A percentile compares a stretch with the other conserved stretches of the same genome.
Evolutionary conservation across 352 stramenopile genomes (phyloP).

Genomic region (Nothophytophthora sp.): DNA sequence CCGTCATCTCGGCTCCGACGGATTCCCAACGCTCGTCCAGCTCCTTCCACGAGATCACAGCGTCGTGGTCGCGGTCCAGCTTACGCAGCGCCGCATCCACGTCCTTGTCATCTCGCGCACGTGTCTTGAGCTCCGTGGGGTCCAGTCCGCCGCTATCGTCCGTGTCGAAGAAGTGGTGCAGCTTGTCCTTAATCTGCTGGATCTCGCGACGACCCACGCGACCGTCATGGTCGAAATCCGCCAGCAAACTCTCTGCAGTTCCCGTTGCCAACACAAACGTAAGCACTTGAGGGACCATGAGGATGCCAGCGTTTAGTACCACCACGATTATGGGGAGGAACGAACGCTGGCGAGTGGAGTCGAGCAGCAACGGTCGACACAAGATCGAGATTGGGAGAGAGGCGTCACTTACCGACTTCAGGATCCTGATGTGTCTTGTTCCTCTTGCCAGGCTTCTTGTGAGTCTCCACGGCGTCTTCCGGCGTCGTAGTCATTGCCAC

Average conservation of each 20-base stretch:
- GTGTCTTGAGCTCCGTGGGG: conserved; percentile 63
- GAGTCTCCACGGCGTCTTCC: conserved; percentile 1
- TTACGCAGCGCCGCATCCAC: conserved; percentile 72
- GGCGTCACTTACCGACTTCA: conserved; percentile 33
- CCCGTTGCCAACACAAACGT: conserved; percentile 32
- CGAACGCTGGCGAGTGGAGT: neutral
- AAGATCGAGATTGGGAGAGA: conserved; percentile 2
- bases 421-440: conserved; percentile 31
- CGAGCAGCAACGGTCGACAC: neutral
- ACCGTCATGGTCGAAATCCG: conserved; percentile 81
- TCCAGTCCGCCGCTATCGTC: conserved; percentile 81
- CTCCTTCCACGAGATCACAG: conserved; percentile 80
- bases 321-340: no score
- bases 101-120: conserved; percentile 59
- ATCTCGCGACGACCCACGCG: conserved; percentile 75
- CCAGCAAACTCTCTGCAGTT: conserved; percentile 67
- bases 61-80: conserved; percentile 77
- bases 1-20: conserved; percentile 86
- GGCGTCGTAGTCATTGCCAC: conserved; percentile 10
- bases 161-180: conserved; percentile 78
- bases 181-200: conserved; percentile 78
- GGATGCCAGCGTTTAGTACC: conserved; percentile 5
- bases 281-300: conserved; percentile 32
- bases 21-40: conserved; percentile 81
- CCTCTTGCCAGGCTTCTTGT: conserved; percentile 20